Percentiles rank a stretch among this genome's conserved stretches.
Conservation (phyloP, 768 basidiomycete species). For the Cubamyces lactineus region DNA sequence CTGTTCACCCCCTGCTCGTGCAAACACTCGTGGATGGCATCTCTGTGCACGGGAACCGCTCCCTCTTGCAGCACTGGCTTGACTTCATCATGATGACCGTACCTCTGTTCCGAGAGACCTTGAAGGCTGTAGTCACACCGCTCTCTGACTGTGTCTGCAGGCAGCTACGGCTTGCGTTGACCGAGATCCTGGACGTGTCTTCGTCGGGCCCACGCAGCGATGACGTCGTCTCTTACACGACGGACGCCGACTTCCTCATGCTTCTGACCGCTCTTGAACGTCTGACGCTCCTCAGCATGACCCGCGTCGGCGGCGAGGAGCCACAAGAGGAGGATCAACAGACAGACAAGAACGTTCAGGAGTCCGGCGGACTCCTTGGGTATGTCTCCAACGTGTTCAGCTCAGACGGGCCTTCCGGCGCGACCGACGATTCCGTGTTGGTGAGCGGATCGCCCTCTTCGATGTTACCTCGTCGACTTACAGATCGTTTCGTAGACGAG, state of each 20-base stretch:
- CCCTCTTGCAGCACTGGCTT: constrained; percentile 92
- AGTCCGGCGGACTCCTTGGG: constrained; percentile 75
- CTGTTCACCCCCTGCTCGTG: constrained; percentile 71
- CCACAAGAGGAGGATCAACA: constrained; percentile 60
- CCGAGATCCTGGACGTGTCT: constrained; percentile 54
- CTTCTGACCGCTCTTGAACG: constrained; percentile 84
- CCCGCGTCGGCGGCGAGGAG: constrained; percentile 53
- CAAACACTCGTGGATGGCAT: constrained; percentile 86
- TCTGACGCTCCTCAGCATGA: constrained; percentile 72
- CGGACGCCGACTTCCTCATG: constrained; percentile 84
- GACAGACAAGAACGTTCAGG: constrained; percentile 55
- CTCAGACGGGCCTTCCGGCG: constrained; percentile 55
- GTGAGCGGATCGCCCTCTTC: constrained; percentile 42
- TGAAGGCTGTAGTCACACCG: constrained; percentile 68
- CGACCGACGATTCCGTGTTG: constrained; percentile 57
- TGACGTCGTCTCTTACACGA: constrained; percentile 54
- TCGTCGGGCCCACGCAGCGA: constrained; percentile 39
- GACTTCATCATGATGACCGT: constrained; percentile 94
- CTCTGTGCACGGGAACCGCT: constrained; percentile 63
- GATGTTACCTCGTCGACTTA: neutral
- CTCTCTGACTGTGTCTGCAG: constrained; percentile 80
- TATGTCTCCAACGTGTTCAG: constrained; percentile 93
- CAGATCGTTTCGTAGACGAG: constrained; percentile 50
- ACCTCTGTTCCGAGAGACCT: constrained; percentile 77
- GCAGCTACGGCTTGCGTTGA: constrained; percentile 61